Conservation (phyloP, 495 filamentous ascomycete genomes). For the Bryoglossum gracile region DNA sequence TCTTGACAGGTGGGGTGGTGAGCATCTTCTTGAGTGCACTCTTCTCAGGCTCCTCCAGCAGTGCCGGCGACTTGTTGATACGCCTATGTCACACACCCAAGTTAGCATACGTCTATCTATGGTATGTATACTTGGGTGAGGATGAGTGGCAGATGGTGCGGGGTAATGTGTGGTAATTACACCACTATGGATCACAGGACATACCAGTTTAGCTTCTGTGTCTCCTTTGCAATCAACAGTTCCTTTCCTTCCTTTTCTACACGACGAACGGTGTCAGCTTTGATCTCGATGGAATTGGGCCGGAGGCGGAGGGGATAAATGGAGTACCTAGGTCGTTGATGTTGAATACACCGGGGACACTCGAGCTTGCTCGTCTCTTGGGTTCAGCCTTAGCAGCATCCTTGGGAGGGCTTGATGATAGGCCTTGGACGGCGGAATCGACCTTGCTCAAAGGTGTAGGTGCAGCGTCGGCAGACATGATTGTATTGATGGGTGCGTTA, state of each 20-base stretch:
- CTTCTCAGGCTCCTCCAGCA: conserved; percentile 62
- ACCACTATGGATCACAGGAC: conserved; percentile 26
- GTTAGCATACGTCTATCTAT: background rate
- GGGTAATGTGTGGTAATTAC: conserved; percentile 7
- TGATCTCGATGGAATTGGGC: conserved; percentile 14
- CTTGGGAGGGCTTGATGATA: conserved; percentile 58
- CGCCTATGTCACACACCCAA: conserved; percentile 48
- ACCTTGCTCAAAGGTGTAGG: conserved; percentile 58
- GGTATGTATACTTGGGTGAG: conserved; percentile 1
- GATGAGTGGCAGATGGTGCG: conserved; percentile 2
- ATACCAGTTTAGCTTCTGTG: conserved; percentile 86
- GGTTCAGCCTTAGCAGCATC: conserved; percentile 22
- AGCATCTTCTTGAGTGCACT: conserved; percentile 74
- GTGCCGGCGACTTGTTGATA: conserved; percentile 74
- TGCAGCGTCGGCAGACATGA: conserved; percentile 23
- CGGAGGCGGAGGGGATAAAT: conserved; percentile 7
- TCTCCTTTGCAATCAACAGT: conserved; percentile 75
- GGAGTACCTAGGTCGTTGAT: conserved; percentile 78
- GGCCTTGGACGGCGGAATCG: conserved; percentile 77
- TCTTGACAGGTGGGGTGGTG: conserved; percentile 76
- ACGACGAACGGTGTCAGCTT: conserved; percentile 4
- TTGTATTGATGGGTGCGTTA: conserved; percentile 9
- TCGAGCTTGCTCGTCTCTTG: conserved; percentile 62
- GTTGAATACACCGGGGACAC: conserved; percentile 59
- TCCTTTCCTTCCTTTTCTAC: conserved; percentile 69